These are phyloP conservation scores for Pseudonitzschia delicatissima DNA, from an alignment of 108 stramenopile genomes.

Conservation along the genomic window DNA sequence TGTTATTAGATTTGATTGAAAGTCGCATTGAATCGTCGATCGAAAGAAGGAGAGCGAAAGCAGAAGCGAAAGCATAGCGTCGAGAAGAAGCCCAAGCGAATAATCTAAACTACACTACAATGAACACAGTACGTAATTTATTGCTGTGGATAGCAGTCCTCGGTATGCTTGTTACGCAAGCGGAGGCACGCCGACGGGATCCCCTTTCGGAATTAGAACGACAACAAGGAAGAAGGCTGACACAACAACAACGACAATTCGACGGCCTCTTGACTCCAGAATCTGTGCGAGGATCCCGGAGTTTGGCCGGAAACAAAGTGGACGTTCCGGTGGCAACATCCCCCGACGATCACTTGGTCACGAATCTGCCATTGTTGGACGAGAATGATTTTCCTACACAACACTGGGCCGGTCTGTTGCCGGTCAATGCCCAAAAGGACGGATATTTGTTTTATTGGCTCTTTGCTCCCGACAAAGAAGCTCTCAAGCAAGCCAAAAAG, in stretches of 20 bases:
- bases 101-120: too few relatives aligned
- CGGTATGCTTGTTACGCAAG: not conserved
- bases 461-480: slow-evolving; percentile 61
- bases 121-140: too few relatives aligned
- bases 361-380: slow-evolving; percentile 53
- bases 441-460: slow-evolving; percentile 95
- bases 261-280: too few relatives aligned
- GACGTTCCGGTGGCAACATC: slow-evolving; percentile 25
- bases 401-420: slow-evolving; percentile 77
- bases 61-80: too few relatives aligned
- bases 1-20: too few relatives aligned
- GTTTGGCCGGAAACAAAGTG: slow-evolving; percentile 4
- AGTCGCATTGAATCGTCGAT: too few relatives aligned
- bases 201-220: not conserved
- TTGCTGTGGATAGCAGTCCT: too few relatives aligned
- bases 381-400: slow-evolving; percentile 31
- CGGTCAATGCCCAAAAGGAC: slow-evolving; percentile 55
- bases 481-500: slow-evolving; percentile 7
- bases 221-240: not conserved
- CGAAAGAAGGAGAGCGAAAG: too few relatives aligned
- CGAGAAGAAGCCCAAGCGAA: too few relatives aligned
- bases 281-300: not conserved
- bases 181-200: not conserved
- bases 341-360: slow-evolving; percentile 66
- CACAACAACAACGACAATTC: not conserved